Conservation (phyloP, 257 asterid genomes). For the Ajuga chamaepitys region DNA sequence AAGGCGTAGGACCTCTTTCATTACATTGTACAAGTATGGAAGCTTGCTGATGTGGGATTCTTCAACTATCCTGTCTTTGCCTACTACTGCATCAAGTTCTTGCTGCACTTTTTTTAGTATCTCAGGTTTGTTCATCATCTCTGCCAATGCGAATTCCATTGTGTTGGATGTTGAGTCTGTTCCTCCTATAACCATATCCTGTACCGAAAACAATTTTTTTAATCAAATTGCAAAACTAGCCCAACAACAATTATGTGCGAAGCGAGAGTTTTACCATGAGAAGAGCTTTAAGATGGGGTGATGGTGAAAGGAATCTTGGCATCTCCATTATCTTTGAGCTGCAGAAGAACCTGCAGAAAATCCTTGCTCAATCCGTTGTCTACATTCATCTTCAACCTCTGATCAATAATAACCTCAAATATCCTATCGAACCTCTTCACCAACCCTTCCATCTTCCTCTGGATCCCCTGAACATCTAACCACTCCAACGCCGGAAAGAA, state of each 20-base stretch:
- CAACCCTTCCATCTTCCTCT: slow-evolving; percentile 40
- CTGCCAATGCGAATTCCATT: slow-evolving; percentile 58
- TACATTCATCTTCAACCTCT: slow-evolving; percentile 19
- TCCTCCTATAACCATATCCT: slow-evolving; percentile 61
- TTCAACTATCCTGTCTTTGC: slow-evolving; percentile 46
- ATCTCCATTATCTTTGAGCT: slow-evolving; percentile 43
- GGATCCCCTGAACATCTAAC: slow-evolving; percentile 60
- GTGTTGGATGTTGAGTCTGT: slow-evolving; percentile 67
- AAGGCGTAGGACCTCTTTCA: slow-evolving; percentile 59
- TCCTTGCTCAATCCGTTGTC: slow-evolving; percentile 29
- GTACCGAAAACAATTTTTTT: no score
- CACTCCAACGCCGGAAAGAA: slow-evolving; percentile 54
- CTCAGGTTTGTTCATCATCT: slow-evolving; percentile 54
- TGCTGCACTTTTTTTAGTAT: slow-evolving; percentile 32
- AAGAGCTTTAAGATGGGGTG: slow-evolving; percentile 59
- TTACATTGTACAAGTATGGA: slow-evolving; percentile 44
- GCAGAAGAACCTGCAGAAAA: slow-evolving; percentile 51
- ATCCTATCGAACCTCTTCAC: slow-evolving; percentile 44
- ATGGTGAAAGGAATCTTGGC: slow-evolving; percentile 45
- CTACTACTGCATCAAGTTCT: slow-evolving; percentile 42
- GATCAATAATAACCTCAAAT: slow-evolving; percentile 45
- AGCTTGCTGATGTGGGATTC: slow-evolving; percentile 46
- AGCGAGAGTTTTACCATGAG: slow-evolving; percentile 46
- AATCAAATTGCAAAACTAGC: no score
- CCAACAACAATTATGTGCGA: no score